Base-by-base conservation (phyloP, 2,329 filamentous ascomycete genomes). In the Aphanoascus verrucosus region DNA sequence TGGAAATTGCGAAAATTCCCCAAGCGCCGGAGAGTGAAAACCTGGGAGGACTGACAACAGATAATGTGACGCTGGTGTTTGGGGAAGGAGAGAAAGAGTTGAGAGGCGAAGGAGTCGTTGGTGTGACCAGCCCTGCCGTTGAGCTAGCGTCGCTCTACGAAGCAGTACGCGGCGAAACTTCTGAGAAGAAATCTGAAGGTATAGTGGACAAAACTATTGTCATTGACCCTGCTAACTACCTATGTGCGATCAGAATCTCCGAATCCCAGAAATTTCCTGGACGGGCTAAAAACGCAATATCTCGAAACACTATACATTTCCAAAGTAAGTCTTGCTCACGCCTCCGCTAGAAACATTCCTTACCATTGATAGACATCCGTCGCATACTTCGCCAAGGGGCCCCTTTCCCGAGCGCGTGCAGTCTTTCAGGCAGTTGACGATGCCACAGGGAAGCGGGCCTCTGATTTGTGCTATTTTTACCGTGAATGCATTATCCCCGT, bases 311-410 rank as follows among this genome's bases (percentile, higher is more conserved):
- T 73, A 34, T 73, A 73, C 52, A 61, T 69, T 3, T 72, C 71
- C 32, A 72, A 72, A 64, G 69, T 71, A 55, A 53, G 55, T 44
- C 20, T 51, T 55, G 55, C 14, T 2, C 19, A 37, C 12, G 5
- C 19, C 20, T 7, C 12, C n/a, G n/a, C n/a, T 49, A 17, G 15
- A 42, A 37, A 34, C 34, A 20, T n/a, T 19, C 20, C 58, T 63
- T 15, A 64, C 54, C 54, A 34, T 38, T 20, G n/a, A 8, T 55
- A 74, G 65, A 70, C 72, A n/a, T 74, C 73, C 28, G 63, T 77
- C 52, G 74, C 74, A 52, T 77, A 76, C 59, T 77, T 76, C 60
- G 73, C 73, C 35, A 77, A 77, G 63, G 74, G 74, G 3, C 73
- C 74, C 14, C 61, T 76, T 49, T 67, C 73, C 12, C 70, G 74